A percentile compares a stretch with the other conserved stretches of the same genome.
phyloP scores from a whole-genome alignment of 2,329 filamentous ascomycete species.

The Fusarium nisikadoi region DNA sequence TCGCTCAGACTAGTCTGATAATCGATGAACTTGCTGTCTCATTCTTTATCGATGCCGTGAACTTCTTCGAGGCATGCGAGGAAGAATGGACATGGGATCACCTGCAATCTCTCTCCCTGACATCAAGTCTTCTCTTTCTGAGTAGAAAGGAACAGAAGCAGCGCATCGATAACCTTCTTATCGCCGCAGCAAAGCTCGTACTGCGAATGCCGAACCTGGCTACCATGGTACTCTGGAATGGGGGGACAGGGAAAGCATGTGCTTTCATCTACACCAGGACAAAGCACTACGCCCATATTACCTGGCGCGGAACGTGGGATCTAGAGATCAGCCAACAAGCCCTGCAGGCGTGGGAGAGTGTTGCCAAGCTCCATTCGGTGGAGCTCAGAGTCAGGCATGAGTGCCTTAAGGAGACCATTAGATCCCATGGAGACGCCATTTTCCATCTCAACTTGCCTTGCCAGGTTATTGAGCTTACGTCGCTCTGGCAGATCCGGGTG shows the following conservation, averaged over 20 bases:
- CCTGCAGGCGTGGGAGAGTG: neutral
- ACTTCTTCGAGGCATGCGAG: neutral
- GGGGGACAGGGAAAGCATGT: neutral
- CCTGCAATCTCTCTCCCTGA: neutral
- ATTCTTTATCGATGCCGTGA: neutral
- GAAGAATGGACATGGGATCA: neutral
- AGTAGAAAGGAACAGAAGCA: rapidly evolving
- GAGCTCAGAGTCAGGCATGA: neutral
- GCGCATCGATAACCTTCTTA: neutral
- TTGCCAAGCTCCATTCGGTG: neutral
- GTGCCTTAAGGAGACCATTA: neutral
- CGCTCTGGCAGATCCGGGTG: slow-evolving; percentile 9
- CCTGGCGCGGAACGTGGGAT: slow-evolving; percentile 7
- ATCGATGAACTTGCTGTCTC: neutral
- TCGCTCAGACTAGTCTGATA: neutral
- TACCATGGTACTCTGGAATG: slow-evolving; percentile 6
- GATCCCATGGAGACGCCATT: slow-evolving; percentile 21
- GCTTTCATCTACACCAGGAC: neutral
- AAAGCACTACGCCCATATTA: neutral
- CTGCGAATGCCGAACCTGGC: neutral
- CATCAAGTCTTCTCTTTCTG: neutral
- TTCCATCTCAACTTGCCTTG: slow-evolving; percentile 6
- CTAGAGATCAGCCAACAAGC: neutral
- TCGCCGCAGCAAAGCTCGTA: neutral
- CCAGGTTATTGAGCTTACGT: slow-evolving; percentile 3